Percentiles rank a stretch among this genome's conserved stretches.
Evolutionary conservation across 202 grass and related monocot genomes (phyloP).

Genomic region (Schoenoplectus triqueter): DNA sequence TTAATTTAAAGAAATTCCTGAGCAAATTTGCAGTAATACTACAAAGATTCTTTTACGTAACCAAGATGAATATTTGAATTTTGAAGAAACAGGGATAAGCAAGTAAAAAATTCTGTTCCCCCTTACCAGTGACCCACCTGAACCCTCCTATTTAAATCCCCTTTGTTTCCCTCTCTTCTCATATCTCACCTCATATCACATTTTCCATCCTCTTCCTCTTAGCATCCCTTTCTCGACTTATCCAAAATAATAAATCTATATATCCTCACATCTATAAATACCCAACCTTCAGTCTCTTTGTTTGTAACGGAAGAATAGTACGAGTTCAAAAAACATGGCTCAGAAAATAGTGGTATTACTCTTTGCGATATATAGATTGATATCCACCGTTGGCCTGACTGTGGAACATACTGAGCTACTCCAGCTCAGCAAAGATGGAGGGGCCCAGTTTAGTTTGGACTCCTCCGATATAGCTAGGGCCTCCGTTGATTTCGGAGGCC

Average conservation of each 20-base stretch:
- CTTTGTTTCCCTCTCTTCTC: conserved; percentile 28
- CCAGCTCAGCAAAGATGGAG: conserved; percentile 37
- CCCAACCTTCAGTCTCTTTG: not conserved
- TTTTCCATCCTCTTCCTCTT: conserved; percentile 49
- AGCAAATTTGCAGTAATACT: conserved; percentile 1
- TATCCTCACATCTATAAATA: conserved; percentile 14
- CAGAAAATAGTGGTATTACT: conserved; percentile 46
- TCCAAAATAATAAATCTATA: not conserved
- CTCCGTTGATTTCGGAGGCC: conserved; percentile 64
- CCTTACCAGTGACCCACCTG: conserved; percentile 30
- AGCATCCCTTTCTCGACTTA: not conserved
- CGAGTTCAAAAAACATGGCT: conserved; percentile 44
- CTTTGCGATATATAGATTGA: conserved; percentile 58
- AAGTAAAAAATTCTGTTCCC: conserved; percentile 11
- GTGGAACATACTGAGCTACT: conserved; percentile 47
- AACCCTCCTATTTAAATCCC: not conserved
- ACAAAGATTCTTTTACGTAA: conserved; percentile 11
- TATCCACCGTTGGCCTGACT: conserved; percentile 65
- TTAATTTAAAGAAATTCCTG: not conserved
- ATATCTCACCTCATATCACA: not conserved
- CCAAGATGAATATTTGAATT: conserved; percentile 11
- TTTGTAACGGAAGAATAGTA: not conserved
- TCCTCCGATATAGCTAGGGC: conserved; percentile 53
- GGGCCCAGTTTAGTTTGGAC: conserved; percentile 49
- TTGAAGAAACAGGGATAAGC: not conserved